phyloP scores from a whole-genome alignment of 179 eudicot genomes.

The Drosera spatulata region DNA sequence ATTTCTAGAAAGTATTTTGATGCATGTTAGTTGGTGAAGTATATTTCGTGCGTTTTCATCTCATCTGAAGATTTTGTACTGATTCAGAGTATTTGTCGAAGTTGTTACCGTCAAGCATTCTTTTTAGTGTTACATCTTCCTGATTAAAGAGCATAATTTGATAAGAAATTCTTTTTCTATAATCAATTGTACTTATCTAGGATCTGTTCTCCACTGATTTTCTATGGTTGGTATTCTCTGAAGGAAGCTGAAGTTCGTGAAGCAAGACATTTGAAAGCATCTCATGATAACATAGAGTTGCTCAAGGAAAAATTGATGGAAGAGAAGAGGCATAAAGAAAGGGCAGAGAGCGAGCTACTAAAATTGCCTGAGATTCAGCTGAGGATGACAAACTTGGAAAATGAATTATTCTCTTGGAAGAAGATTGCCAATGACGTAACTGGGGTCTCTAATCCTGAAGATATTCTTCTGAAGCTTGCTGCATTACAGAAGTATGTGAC shows the following conservation, averaged over 20 bases:
- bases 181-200: not conserved
- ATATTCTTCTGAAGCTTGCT: conserved; percentile 56
- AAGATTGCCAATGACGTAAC: conserved; percentile 52
- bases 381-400: conserved; percentile 41
- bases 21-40: too few relatives aligned
- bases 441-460: conserved; percentile 70
- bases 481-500: conserved; percentile 70
- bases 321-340: conserved; percentile 70
- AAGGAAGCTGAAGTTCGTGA: conserved; percentile 86
- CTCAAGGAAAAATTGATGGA: conserved; percentile 76
- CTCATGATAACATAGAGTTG: conserved; percentile 62
- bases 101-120: not conserved
- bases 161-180: not conserved
- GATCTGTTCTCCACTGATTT: not conserved
- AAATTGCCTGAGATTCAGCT: conserved; percentile 54
- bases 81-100: too few relatives aligned
- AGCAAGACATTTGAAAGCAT: conserved; percentile 67
- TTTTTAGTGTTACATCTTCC: not conserved
- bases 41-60: too few relatives aligned
- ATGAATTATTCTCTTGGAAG: conserved; percentile 79
- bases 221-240: not conserved
- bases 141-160: not conserved
- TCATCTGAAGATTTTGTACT: too few relatives aligned
- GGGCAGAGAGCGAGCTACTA: conserved; percentile 59
- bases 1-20: too few relatives aligned